Conservation (phyloP, 2,329 filamentous ascomycete genomes). For the Hypoxylon sp. region DNA sequence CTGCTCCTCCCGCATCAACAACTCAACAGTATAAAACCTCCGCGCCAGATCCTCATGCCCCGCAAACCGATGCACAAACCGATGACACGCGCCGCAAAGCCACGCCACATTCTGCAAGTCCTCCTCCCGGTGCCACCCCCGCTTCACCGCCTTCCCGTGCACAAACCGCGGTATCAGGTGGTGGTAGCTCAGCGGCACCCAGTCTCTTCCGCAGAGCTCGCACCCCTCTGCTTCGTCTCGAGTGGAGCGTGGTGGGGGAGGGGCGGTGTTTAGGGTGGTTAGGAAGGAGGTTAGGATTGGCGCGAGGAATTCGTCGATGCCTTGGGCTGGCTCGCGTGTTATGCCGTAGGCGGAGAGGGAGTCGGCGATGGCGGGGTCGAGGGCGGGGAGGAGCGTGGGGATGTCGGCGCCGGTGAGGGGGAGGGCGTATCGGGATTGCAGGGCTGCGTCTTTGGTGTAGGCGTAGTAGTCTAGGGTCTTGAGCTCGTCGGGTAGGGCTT, state of each 20-base stretch:
- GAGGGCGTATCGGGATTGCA: slow-evolving; percentile 68
- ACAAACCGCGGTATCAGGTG: slow-evolving; percentile 85
- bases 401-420: slow-evolving; percentile 68
- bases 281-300: slow-evolving; percentile 76
- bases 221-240: slow-evolving; percentile 68
- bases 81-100: slow-evolving; percentile 87
- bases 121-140: slow-evolving; percentile 83
- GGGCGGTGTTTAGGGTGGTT: slow-evolving; percentile 67
- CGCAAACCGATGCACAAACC: slow-evolving; percentile 81
- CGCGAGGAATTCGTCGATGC: slow-evolving; percentile 69
- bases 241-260: slow-evolving; percentile 73
- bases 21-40: slow-evolving; percentile 79
- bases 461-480: slow-evolving; percentile 71
- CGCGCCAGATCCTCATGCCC: slow-evolving; percentile 82
- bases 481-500: slow-evolving; percentile 71
- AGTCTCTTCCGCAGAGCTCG: slow-evolving; percentile 81
- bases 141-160: slow-evolving; percentile 80
- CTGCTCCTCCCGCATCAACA: slow-evolving; percentile 77
- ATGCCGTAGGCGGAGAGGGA: slow-evolving; percentile 77
- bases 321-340: slow-evolving; percentile 60
- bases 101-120: slow-evolving; percentile 85
- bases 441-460: slow-evolving; percentile 61
- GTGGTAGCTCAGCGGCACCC: slow-evolving; percentile 84
- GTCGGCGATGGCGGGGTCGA: slow-evolving; percentile 74
- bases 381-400: slow-evolving; percentile 63